Percentiles rank a stretch among this genome's conserved stretches.
Evolutionary conservation across 371 early-diverging fungal genomes (phyloP).

Genomic region (Syncephalis fuscata): DNA sequence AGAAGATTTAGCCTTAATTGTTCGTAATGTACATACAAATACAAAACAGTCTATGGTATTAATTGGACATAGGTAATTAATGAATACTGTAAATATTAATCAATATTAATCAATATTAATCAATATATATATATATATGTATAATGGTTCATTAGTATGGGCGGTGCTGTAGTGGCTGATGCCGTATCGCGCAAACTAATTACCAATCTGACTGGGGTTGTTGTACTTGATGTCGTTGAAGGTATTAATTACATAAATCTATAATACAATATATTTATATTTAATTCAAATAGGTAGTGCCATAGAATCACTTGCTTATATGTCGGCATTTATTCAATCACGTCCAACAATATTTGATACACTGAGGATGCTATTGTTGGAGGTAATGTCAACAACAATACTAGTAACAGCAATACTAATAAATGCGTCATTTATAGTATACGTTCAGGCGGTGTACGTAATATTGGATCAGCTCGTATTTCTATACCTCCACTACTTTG

Average conservation of each 20-base stretch:
- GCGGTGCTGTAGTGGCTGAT: constrained; percentile 74
- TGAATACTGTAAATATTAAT: too few relatives aligned
- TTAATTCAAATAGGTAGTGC: constrained; percentile 28
- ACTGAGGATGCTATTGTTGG: constrained; percentile 57
- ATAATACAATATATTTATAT: too few relatives aligned
- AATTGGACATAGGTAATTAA: too few relatives aligned
- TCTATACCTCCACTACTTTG: constrained; percentile 53
- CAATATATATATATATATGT: too few relatives aligned
- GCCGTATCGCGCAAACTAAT: constrained; percentile 21
- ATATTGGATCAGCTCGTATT: constrained; percentile 49
- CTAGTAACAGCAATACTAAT: background rate
- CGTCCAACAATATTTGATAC: constrained; percentile 42
- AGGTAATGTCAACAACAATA: constrained; percentile 6
- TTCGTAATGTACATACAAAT: too few relatives aligned
- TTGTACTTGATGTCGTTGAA: constrained; percentile 1
- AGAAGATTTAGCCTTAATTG: too few relatives aligned
- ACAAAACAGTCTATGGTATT: too few relatives aligned
- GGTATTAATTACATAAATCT: background rate
- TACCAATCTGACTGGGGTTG: background rate
- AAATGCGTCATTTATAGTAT: constrained; percentile 10
- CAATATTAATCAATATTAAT: too few relatives aligned
- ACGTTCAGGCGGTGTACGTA: constrained; percentile 42
- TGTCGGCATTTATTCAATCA: constrained; percentile 33
- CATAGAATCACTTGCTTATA: constrained; percentile 52
- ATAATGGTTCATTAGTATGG: constrained; percentile 69